Conservation (phyloP, 352 stramenopile species). For the Peronospora destructor region DNA sequence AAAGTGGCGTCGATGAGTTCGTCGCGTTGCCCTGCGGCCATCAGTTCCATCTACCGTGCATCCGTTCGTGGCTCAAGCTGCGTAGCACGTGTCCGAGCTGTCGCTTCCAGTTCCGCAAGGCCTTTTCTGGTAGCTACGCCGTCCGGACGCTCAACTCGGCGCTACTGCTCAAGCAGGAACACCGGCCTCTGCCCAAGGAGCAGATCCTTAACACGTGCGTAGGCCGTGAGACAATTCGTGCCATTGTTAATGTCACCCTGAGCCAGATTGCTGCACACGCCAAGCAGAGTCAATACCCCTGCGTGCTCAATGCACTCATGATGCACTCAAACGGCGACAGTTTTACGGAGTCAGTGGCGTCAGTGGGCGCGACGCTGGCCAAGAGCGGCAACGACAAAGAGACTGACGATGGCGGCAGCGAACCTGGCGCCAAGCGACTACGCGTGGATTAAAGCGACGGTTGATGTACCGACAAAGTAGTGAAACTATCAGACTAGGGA, state of each 20-base stretch:
- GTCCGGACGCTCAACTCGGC: constrained; percentile 77
- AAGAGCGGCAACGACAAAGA: constrained; percentile 33
- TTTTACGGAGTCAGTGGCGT: constrained; percentile 32
- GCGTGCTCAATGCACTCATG: constrained; percentile 77
- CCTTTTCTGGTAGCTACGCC: constrained; percentile 70
- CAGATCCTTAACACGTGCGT: constrained; percentile 53
- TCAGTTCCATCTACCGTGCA: constrained; percentile 90
- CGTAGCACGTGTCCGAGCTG: constrained; percentile 91
- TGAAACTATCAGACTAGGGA: constrained; percentile 24
- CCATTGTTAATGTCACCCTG: constrained; percentile 76
- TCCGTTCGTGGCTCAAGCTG: constrained; percentile 89
- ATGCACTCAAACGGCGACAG: constrained; percentile 67
- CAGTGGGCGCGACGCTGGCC: constrained; percentile 29
- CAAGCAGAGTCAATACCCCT: constrained; percentile 66
- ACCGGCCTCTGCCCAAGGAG: constrained; percentile 45
- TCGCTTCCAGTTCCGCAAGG: constrained; percentile 87
- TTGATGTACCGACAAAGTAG: not conserved
- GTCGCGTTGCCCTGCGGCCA: constrained; percentile 88
- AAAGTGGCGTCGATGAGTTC: constrained; percentile 42
- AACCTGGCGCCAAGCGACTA: constrained; percentile 25
- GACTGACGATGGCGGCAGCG: constrained; percentile 8
- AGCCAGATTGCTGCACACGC: constrained; percentile 48
- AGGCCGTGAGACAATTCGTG: constrained; percentile 51
- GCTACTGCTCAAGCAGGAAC: constrained; percentile 57
- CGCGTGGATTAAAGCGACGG: constrained; percentile 21